Percentiles rank a stretch among this genome's conserved stretches.
Conservation (phyloP, 2,329 filamentous ascomycete species). For the Cercospora janseana region DNA sequence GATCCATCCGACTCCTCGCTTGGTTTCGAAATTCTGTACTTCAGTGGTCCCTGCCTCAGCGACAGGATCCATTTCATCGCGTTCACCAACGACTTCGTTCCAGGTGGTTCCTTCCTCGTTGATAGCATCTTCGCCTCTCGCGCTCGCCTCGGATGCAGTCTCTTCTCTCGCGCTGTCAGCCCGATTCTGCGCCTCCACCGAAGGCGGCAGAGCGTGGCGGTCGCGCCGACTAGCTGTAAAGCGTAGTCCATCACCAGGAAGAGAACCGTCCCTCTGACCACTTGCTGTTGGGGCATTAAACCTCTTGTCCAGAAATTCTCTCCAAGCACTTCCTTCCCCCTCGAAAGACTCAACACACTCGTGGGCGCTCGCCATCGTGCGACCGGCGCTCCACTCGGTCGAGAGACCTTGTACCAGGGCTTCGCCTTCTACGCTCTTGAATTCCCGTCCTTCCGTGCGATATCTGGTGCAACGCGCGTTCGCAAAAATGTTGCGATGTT, state of each 20-base stretch:
- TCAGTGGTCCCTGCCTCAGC: not conserved
- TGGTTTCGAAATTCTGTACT: not conserved
- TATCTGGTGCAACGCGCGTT: too few species aligned
- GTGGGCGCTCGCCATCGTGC: too few species aligned
- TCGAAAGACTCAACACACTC: too few species aligned
- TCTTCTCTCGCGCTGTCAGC: not conserved
- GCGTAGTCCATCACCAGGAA: not conserved
- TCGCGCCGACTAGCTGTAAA: not conserved
- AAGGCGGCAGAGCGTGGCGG: constrained; percentile 16
- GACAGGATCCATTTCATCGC: not conserved
- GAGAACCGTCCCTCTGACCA: not conserved
- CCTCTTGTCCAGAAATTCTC: not conserved
- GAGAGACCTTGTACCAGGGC: too few species aligned
- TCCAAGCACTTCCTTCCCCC: too few species aligned
- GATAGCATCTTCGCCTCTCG: not conserved
- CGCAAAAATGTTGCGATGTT: too few species aligned
- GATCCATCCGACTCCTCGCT: not conserved
- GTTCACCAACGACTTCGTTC: not conserved
- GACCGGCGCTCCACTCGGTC: too few species aligned
- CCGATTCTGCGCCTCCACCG: constrained; percentile 1
- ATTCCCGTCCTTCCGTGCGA: too few species aligned
- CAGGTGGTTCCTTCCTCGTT: not conserved
- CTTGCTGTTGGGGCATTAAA: not conserved
- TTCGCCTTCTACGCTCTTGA: too few species aligned
- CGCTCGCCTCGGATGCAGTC: not conserved